These are phyloP conservation scores for Colletotrichum navitas DNA, from an alignment of 2,329 filamentous ascomycete genomes.

Conservation along the genomic window DNA sequence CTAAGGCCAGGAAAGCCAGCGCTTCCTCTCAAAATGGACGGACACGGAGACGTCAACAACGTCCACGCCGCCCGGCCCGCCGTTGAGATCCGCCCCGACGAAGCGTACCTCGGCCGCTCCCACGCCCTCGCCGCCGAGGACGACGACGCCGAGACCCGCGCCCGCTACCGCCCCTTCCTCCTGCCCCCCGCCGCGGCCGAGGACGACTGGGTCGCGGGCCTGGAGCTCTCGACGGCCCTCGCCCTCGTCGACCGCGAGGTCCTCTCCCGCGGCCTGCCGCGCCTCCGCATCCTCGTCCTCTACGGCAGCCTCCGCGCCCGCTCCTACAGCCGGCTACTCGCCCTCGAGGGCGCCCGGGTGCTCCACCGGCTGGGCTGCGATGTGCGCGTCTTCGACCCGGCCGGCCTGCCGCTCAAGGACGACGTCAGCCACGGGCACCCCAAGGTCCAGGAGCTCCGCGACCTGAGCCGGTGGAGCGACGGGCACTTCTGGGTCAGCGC, in stretches of 20 bases:
- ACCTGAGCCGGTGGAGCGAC: slow-evolving; percentile 73
- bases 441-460: slow-evolving; percentile 73
- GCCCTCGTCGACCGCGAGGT: slow-evolving; percentile 63
- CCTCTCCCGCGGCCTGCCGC: slow-evolving; percentile 49
- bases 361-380: slow-evolving; percentile 75
- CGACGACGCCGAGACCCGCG: slow-evolving; percentile 60
- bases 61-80: slow-evolving; percentile 45
- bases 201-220: slow-evolving; percentile 67
- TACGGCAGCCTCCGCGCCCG: slow-evolving; percentile 70
- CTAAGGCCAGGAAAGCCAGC: neutral
- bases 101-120: slow-evolving; percentile 47
- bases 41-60: slow-evolving; percentile 52
- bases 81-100: slow-evolving; percentile 43
- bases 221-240: slow-evolving; percentile 67
- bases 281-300: slow-evolving; percentile 69
- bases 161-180: slow-evolving; percentile 70
- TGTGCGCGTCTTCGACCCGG: slow-evolving; percentile 72
- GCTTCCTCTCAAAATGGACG: slow-evolving; percentile 38
- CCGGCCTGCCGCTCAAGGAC: slow-evolving; percentile 72
- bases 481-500: slow-evolving; percentile 75
- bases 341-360: slow-evolving; percentile 70
- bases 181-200: slow-evolving; percentile 49
- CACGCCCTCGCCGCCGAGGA: slow-evolving; percentile 60
- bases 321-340: slow-evolving; percentile 72
- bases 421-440: slow-evolving; percentile 68